Percentiles rank a stretch among this genome's conserved stretches.
phyloP scores from a whole-genome alignment of 2,329 filamentous ascomycete genomes.

The Hymenoscyphus linearis region DNA sequence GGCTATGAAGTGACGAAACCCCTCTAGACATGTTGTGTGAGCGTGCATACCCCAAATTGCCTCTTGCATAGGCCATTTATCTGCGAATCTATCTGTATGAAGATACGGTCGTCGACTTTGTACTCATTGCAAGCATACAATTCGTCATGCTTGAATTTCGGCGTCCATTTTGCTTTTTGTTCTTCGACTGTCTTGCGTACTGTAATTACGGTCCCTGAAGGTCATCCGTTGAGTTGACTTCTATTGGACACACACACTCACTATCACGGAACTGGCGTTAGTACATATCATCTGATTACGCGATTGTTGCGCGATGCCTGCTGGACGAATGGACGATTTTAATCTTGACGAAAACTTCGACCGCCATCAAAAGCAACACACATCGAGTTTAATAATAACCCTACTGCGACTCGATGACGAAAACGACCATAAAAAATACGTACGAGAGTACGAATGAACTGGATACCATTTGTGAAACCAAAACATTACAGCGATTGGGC shows the following conservation, averaged over 20 bases:
- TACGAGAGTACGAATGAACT: constrained; percentile 19
- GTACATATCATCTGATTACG: constrained; percentile 23
- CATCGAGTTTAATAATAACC: constrained; percentile 14
- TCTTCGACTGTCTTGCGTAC: constrained; percentile 16
- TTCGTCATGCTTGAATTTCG: constrained; percentile 11
- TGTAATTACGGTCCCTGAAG: constrained; percentile 19
- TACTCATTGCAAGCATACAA: constrained; percentile 7
- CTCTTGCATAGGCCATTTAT: constrained; percentile 14
- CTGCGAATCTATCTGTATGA: background rate
- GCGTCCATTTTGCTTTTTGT: constrained; percentile 17
- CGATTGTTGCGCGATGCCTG: constrained; percentile 9
- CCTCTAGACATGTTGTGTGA: constrained; percentile 21
- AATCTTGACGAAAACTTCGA: constrained; percentile 13
- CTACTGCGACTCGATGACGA: constrained; percentile 17
- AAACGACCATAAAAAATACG: constrained; percentile 21
- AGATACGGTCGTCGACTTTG: constrained; percentile 14
- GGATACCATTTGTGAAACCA: constrained; percentile 25
- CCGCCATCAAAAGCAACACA: constrained; percentile 7
- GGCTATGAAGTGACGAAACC: constrained; percentile 28
- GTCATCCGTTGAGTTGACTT: constrained; percentile 5
- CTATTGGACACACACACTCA: constrained; percentile 17
- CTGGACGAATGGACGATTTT: constrained; percentile 16
- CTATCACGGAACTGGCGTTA: constrained; percentile 16
- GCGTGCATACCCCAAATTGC: constrained; percentile 10
- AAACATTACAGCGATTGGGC: constrained; percentile 31